Conservation (phyloP, 2,329 filamentous ascomycete genomes). For the Pyricularia pennisetigena region DNA sequence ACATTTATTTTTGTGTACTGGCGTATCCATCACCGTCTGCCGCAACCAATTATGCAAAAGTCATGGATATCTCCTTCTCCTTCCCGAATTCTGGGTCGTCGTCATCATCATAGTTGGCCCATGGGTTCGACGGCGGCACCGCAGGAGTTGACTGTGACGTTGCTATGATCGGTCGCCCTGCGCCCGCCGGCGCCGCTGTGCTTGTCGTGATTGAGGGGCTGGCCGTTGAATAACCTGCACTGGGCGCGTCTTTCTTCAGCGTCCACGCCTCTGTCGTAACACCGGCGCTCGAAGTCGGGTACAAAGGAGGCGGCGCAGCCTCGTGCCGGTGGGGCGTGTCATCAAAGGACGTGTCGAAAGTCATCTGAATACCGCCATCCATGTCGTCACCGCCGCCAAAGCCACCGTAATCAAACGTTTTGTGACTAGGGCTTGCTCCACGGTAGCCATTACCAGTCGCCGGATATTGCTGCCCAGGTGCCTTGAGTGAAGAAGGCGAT, state of each 20-base stretch:
- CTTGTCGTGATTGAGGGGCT: not conserved
- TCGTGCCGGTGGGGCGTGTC: conserved; percentile 17
- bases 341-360: conserved; percentile 57
- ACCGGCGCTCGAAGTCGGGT: conserved; percentile 2
- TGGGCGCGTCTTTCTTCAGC: conserved; percentile 10
- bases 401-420: conserved; percentile 11
- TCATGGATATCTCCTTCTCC: conserved; percentile 71
- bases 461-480: not conserved
- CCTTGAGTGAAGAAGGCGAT: conserved; percentile 14
- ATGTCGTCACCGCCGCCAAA: conserved; percentile 29
- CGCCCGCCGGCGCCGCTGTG: not conserved
- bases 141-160: conserved; percentile 39
- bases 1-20: not conserved
- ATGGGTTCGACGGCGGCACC: conserved; percentile 49
- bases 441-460: conserved; percentile 9
- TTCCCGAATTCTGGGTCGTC: conserved; percentile 60
- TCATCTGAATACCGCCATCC: conserved; percentile 45
- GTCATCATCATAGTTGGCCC: conserved; percentile 54
- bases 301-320: not conserved
- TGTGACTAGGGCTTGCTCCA: conserved; percentile 6
- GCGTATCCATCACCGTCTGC: not conserved
- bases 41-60: conserved; percentile 52
- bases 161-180: conserved; percentile 28
- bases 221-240: conserved; percentile 1
- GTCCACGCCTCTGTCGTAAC: conserved; percentile 19